Evolutionary conservation across 1,139 yeast species (phyloP).

Genomic region (Yarrowia galli): DNA sequence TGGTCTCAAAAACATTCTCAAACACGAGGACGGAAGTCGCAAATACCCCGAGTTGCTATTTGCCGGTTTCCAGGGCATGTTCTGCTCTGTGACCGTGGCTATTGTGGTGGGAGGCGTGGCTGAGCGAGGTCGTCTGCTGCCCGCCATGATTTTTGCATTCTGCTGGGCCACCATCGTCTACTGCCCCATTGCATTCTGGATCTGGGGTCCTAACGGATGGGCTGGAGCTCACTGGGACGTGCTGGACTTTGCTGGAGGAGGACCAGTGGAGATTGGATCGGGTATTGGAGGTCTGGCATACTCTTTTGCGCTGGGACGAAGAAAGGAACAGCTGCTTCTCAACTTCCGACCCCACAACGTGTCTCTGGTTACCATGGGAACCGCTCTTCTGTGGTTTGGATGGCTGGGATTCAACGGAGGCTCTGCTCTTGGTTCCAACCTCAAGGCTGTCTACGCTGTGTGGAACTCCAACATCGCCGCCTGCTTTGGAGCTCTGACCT

Average conservation of each 20-base stretch:
- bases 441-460: constrained; percentile 80
- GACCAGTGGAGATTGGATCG: constrained; percentile 91
- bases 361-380: constrained; percentile 81
- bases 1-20: constrained; percentile 78
- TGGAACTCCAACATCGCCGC: constrained; percentile 93
- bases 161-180: constrained; percentile 91
- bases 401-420: constrained; percentile 83
- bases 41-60: constrained; percentile 82
- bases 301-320: constrained; percentile 72
- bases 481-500: constrained; percentile 87
- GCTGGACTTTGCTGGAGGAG: constrained; percentile 96
- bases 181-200: constrained; percentile 93
- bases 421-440: constrained; percentile 67
- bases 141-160: constrained; percentile 81
- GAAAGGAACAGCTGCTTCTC: constrained; percentile 82
- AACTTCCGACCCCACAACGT: constrained; percentile 96
- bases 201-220: constrained; percentile 95
- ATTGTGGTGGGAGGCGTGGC: constrained; percentile 95
- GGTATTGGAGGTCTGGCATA: constrained; percentile 87
- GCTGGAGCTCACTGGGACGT: constrained; percentile 84
- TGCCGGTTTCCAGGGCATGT: constrained; percentile 90
- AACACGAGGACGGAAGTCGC: constrained; percentile 55
- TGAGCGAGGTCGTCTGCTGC: constrained; percentile 89
- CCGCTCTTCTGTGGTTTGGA: constrained; percentile 71
- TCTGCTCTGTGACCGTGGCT: constrained; percentile 86